These are phyloP conservation scores for Barbatosphaeria neglecta DNA, from an alignment of 495 filamentous ascomycete species.

Conservation along the genomic window DNA sequence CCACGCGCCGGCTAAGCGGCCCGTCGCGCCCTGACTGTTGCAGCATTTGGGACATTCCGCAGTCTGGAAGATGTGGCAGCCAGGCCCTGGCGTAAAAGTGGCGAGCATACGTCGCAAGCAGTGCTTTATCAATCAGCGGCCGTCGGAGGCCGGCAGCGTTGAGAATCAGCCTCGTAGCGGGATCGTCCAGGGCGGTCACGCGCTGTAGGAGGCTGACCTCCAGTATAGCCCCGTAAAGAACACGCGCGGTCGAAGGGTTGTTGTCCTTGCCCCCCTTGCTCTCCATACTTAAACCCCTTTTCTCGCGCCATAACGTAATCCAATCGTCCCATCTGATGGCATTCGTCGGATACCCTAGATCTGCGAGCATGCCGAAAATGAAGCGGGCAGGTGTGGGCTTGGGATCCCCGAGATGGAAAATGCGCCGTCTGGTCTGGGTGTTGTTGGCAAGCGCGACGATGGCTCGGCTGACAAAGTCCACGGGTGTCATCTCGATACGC, in stretches of 20 bases:
- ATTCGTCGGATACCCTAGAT: conserved; percentile 53
- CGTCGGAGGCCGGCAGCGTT: conserved; percentile 36
- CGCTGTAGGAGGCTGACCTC: conserved; percentile 41
- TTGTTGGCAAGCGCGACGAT: conserved; percentile 50
- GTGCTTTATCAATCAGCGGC: conserved; percentile 44
- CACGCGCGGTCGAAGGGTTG: neutral
- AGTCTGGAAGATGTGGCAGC: conserved; percentile 41
- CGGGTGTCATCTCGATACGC: conserved; percentile 62
- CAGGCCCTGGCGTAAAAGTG: conserved; percentile 62
- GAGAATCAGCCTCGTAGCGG: conserved; percentile 43
- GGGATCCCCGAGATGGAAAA: conserved; percentile 60
- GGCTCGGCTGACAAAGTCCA: conserved; percentile 55
- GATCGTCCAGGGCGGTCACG: conserved; percentile 52
- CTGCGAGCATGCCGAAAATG: conserved; percentile 43
- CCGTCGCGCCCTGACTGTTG: conserved; percentile 23
- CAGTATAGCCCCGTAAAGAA: conserved; percentile 53
- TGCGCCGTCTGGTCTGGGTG: conserved; percentile 35
- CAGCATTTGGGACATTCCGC: conserved; percentile 23
- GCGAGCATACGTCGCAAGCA: conserved; percentile 54
- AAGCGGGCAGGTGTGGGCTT: conserved; percentile 41
- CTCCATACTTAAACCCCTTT: conserved; percentile 42
- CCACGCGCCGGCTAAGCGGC: conserved; percentile 40
- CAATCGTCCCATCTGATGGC: conserved; percentile 49
- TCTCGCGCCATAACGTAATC: conserved; percentile 50
- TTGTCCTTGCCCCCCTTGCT: conserved; percentile 33